Conservation (phyloP, 306 rosid species). For the Coriaria nepalensis region DNA sequence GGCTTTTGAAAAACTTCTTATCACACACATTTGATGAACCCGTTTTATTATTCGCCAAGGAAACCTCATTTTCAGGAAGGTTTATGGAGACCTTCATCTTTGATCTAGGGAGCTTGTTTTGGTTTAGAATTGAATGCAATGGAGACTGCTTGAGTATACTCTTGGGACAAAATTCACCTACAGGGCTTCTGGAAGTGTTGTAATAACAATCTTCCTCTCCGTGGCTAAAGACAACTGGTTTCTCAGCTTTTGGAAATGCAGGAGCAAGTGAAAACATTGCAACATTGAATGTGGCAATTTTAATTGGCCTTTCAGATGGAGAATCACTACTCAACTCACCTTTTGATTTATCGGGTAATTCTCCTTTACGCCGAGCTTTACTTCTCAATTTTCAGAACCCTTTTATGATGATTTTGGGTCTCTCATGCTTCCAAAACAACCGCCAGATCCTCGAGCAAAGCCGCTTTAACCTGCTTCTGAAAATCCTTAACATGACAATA, state of each 20-base stretch:
- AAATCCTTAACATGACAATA: conserved; percentile 21
- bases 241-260: conserved; percentile 50
- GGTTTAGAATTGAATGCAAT: conserved; percentile 21
- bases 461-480: conserved; percentile 39
- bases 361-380: conserved; percentile 25
- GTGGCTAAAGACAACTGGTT: conserved; percentile 11
- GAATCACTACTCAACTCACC: conserved; percentile 18
- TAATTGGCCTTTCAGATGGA: conserved; percentile 41
- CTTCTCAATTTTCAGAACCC: conserved; percentile 49
- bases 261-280: conserved; percentile 93
- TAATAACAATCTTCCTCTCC: conserved; percentile 11
- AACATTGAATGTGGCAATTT: conserved; percentile 68
- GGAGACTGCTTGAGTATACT: conserved; percentile 77
- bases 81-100: conserved; percentile 68
- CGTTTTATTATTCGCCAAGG: conserved; percentile 39
- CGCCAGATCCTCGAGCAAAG: conserved; percentile 49
- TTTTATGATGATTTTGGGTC: conserved; percentile 58
- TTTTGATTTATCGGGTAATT: conserved; percentile 13
- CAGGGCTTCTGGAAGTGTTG: conserved; percentile 7
- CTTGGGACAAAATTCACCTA: conserved; percentile 28
- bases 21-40: conserved; percentile 16
- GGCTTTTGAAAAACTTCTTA: conserved; percentile 26
- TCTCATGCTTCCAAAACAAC: conserved; percentile 48
- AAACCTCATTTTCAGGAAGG: conserved; percentile 78
- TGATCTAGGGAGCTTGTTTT: conserved; percentile 30